These are phyloP conservation scores for Hygrophorus russula DNA, from an alignment of 768 basidiomycete genomes.

Conservation along the genomic window DNA sequence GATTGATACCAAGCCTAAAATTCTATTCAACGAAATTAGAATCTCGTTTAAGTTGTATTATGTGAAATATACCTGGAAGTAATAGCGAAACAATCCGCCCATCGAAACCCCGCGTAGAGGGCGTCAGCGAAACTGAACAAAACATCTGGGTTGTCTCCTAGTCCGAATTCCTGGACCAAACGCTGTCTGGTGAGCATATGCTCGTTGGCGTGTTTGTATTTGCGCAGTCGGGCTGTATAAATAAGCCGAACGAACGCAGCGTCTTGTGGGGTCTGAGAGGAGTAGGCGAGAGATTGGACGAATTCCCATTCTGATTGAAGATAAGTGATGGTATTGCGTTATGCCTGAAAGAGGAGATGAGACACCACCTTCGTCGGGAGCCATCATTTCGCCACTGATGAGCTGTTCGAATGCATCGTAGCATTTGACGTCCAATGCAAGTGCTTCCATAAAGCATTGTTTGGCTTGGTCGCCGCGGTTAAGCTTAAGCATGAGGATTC, in stretches of 20 bases:
- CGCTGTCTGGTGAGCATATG: conserved; percentile 69
- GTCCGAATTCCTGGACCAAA: conserved; percentile 73
- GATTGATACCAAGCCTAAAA: conserved; percentile 72
- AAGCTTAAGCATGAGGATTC: conserved; percentile 87
- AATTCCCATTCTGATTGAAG: conserved; percentile 83
- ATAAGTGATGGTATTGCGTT: background rate
- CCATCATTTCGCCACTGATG: conserved; percentile 91
- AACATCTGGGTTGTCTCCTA: conserved; percentile 89
- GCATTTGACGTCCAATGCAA: conserved; percentile 91
- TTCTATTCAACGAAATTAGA: conserved; percentile 36
- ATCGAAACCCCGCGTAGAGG: conserved; percentile 77
- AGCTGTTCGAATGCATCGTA: conserved; percentile 92
- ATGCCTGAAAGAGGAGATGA: background rate
- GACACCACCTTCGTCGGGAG: conserved; percentile 84
- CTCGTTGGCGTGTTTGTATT: conserved; percentile 77
- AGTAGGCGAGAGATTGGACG: conserved; percentile 72
- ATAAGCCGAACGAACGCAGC: conserved; percentile 88
- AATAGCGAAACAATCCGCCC: conserved; percentile 88
- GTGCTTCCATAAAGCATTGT: conserved; percentile 90
- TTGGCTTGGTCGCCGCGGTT: conserved; percentile 89
- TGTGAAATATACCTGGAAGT: conserved; percentile 52
- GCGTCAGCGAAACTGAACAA: conserved; percentile 86
- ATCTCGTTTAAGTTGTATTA: background rate
- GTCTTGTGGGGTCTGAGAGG: conserved; percentile 76
- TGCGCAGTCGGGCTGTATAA: conserved; percentile 84